These are phyloP conservation scores for Strobilomyces echinocephalus DNA, from an alignment of 768 basidiomycete species.

Conservation along the genomic window DNA sequence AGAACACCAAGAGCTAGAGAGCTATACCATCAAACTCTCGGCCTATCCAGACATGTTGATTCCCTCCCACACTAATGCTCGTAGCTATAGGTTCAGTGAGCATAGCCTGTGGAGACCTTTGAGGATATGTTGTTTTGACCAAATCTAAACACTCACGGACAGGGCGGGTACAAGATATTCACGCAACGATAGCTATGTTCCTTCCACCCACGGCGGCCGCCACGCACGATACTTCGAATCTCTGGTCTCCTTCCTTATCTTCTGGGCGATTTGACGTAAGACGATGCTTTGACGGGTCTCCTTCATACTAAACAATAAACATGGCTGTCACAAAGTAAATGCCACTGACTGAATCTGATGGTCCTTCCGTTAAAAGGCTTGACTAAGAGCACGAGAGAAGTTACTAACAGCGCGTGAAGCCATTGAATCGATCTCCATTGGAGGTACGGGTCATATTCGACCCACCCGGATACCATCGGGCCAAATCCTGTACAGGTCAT, in stretches of 20 bases:
- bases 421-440: slow-evolving; percentile 83
- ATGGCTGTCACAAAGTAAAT: slow-evolving; percentile 47
- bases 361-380: neutral
- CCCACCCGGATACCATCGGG: slow-evolving; percentile 59
- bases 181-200: slow-evolving; percentile 49
- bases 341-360: slow-evolving; percentile 47
- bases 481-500: slow-evolving; percentile 62
- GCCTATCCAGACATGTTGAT: too few relatives aligned
- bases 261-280: slow-evolving; percentile 56
- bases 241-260: slow-evolving; percentile 58
- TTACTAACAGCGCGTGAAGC: slow-evolving; percentile 58
- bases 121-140: neutral
- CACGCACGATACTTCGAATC: slow-evolving; percentile 57
- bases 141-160: slow-evolving; percentile 45
- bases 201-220: too few relatives aligned
- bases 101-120: neutral
- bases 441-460: slow-evolving; percentile 53
- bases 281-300: slow-evolving; percentile 75
- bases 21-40: too few relatives aligned
- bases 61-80: too few relatives aligned
- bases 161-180: slow-evolving; percentile 65
- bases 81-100: too few relatives aligned
- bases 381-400: too few relatives aligned
- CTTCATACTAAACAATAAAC: slow-evolving; percentile 48
- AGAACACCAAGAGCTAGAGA: too few relatives aligned